Base-by-base conservation (phyloP, 108 stramenopile species). In the Aurantiochytrium sp. region DNA sequence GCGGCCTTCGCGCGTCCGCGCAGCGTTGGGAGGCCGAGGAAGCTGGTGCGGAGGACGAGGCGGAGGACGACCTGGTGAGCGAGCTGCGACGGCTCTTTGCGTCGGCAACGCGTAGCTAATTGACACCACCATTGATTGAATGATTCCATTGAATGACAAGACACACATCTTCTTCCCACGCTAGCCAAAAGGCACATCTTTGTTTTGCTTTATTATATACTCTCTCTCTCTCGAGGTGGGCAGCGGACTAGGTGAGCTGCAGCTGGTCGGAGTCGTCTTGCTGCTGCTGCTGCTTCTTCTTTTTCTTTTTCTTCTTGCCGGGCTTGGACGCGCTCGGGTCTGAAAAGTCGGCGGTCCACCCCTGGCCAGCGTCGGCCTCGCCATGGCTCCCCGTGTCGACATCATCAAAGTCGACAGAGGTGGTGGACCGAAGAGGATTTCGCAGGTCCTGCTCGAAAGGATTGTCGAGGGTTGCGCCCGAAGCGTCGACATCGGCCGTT, bases 271-370 rank as follows among this genome's bases (percentile, higher is more conserved):
- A 52, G 1, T 0, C 50, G 50, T 52, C 50, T 52, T 52, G 50
- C 50, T 52, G 50, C 55, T 59, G 55, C 55, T 59, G 24, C 69
- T 73, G 37, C 73, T 81, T 81, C 73, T 81, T 81, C 45, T 81
- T 81, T 24, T 68, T 68, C 31, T 81, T 81, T 24, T 81, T 81
- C 73, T 81, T 81, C 45, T 81, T 48, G 42, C 31, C 31, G 68
- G 21, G 6, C 45, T 81, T 81, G 39, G 10, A 0, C 27, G 73
- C 73, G 15, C 50, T 15, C 8, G 59, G 59, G 19, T 81, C 73
- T 12, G 73, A 81, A 48, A 81, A 81, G 73, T 81, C 73, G 6
- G 73, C 73, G 15, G 73, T 81, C 73, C 73, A 81, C 19, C 27
- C 39, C 30, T 22, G 42, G 24, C 27, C 17, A 19, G 39, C 45